These are phyloP conservation scores for Calophaca sinica DNA, from an alignment of 306 rosid species.

Conservation along the genomic window DNA sequence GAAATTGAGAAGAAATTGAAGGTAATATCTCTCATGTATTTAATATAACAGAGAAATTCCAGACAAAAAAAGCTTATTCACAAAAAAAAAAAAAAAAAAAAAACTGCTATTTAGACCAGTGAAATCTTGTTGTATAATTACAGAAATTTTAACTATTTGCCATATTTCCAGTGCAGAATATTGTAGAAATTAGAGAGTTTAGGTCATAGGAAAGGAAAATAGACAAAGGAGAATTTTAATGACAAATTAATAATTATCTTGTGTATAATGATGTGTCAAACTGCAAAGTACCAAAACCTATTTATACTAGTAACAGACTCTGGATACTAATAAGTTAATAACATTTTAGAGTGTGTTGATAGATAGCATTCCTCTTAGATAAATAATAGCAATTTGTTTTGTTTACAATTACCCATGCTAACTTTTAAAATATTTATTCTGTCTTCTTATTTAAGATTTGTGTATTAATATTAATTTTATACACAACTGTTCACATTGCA, in stretches of 20 bases:
- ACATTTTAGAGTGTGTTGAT: not conserved
- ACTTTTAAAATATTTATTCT: not conserved
- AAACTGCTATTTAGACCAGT: conserved; percentile 1
- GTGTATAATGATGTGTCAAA: not conserved
- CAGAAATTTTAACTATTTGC: conserved; percentile 21
- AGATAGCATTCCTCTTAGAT: not conserved
- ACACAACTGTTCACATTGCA: not conserved
- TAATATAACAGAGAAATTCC: conserved; percentile 11
- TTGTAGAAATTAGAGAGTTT: conserved; percentile 4
- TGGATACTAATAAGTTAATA: not conserved
- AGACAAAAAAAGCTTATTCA: conserved; percentile 32
- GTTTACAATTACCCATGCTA: conserved; percentile 4
- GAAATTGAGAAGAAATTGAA: conserved; percentile 24
- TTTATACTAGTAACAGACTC: not conserved
- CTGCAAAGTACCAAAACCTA: conserved; percentile 4
- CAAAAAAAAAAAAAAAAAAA: conserved; percentile 21
- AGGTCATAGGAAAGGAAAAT: not conserved
- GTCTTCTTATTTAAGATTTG: conserved; percentile 1
- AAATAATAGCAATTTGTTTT: not conserved
- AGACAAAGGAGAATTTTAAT: not conserved
- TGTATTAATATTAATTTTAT: not conserved
- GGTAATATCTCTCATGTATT: conserved; percentile 16
- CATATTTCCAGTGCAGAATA: conserved; percentile 21
- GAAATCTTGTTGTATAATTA: conserved; percentile 12
- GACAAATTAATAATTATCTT: not conserved